Evolutionary conservation across 1,139 yeast genomes (phyloP).

Genomic region (Keqinozyma sinolaborantium): DNA sequence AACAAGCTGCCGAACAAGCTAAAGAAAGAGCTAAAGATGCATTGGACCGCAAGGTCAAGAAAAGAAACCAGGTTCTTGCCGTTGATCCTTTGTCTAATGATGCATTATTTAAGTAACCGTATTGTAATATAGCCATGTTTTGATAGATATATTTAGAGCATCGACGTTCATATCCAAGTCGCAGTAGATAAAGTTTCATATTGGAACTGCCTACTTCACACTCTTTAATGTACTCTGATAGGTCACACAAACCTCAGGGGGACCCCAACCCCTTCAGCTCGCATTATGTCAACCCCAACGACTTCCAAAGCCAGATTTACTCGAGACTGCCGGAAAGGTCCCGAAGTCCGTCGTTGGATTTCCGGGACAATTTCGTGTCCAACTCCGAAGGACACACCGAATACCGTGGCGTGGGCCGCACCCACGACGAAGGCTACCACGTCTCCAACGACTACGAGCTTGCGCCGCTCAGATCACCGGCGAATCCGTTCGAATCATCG

Average conservation of each 20-base stretch:
- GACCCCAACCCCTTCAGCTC: too few relatives aligned
- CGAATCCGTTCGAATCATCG: neutral
- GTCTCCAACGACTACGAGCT: neutral
- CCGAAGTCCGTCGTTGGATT: neutral
- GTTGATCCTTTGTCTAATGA: slow-evolving; percentile 85
- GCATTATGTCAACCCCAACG: too few relatives aligned
- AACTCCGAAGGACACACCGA: too few relatives aligned
- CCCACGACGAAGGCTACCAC: neutral
- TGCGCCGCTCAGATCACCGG: neutral
- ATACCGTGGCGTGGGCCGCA: too few relatives aligned
- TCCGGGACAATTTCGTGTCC: neutral
- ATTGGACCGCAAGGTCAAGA: slow-evolving; percentile 66
- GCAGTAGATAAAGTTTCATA: too few relatives aligned
- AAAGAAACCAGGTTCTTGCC: slow-evolving; percentile 70
- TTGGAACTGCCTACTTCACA: too few relatives aligned
- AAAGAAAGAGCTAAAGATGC: slow-evolving; percentile 78
- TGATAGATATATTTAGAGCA: too few relatives aligned
- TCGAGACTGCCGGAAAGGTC: neutral
- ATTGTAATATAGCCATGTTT: neutral
- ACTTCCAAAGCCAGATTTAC: neutral
- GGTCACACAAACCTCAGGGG: too few relatives aligned
- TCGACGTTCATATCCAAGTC: too few relatives aligned
- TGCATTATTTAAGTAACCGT: slow-evolving; percentile 55
- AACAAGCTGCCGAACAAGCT: slow-evolving; percentile 79
- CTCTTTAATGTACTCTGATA: too few relatives aligned